Evolutionary conservation across 2,329 filamentous ascomycete genomes (phyloP).

Genomic region (Aspergillus sp.): DNA sequence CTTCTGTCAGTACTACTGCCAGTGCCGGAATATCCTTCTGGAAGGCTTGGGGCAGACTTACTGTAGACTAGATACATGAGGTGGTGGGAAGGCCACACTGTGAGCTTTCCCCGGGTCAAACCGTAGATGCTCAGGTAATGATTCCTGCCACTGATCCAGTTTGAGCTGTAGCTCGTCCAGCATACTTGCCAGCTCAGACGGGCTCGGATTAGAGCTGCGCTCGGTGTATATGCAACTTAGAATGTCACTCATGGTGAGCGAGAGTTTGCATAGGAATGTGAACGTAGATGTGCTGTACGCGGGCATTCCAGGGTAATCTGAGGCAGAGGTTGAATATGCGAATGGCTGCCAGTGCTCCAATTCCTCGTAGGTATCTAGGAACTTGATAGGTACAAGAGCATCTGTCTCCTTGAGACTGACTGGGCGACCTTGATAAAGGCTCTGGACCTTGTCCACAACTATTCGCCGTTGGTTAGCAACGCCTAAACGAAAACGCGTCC

Average conservation of each 20-base stretch:
- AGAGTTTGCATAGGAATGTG: not conserved
- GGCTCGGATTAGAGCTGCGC: not conserved
- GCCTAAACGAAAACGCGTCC: too few relatives aligned
- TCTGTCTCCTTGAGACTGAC: not conserved
- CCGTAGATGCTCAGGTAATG: not conserved
- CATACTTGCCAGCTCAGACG: not conserved
- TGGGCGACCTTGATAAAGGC: not conserved
- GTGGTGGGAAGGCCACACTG: not conserved
- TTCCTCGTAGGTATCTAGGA: constrained; percentile 7
- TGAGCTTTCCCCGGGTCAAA: not conserved
- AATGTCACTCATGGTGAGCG: not conserved
- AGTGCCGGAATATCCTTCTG: not conserved
- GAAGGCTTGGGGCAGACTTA: not conserved
- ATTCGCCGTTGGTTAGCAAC: not conserved
- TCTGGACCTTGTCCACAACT: constrained; percentile 41
- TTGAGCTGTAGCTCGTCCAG: not conserved
- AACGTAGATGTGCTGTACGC: not conserved
- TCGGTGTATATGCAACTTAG: not conserved
- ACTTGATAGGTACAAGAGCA: not conserved
- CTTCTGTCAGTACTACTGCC: not conserved
- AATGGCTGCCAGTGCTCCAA: not conserved
- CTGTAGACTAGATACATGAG: not conserved
- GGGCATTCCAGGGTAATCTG: not conserved
- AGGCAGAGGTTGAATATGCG: not conserved
- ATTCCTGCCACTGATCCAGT: not conserved